Conservation (phyloP, 805 yeast species). For the Cyberlindnera mycetangii region DNA sequence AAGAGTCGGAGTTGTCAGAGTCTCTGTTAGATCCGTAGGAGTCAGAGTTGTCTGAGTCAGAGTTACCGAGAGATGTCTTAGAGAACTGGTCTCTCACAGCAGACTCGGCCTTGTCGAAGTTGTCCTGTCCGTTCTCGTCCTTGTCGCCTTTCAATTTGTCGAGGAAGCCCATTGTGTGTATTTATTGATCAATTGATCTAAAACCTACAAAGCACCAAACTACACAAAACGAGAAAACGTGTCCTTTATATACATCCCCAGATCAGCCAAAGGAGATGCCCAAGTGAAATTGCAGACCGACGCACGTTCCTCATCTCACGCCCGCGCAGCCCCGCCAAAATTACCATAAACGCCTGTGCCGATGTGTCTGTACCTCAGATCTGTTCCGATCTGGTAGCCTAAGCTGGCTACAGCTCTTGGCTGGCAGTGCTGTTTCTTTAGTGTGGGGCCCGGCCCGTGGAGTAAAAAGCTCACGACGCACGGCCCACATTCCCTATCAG, state of each 20-base stretch:
- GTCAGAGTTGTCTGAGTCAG: not conserved
- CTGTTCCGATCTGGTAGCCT: no score
- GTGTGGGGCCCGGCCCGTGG: no score
- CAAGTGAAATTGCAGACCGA: not conserved
- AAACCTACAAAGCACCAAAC: no score
- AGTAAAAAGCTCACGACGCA: no score
- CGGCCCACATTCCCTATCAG: no score
- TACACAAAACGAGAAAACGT: no score
- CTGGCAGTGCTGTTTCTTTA: no score
- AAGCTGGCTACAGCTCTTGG: no score
- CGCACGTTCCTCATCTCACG: not conserved
- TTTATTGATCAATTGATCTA: not conserved
- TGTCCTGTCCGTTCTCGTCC: constrained; percentile 9
- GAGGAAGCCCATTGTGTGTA: constrained; percentile 6
- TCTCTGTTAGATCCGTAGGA: constrained; percentile 1
- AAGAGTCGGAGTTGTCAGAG: constrained; percentile 3
- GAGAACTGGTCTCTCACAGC: constrained; percentile 8
- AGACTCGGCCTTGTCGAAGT: constrained; percentile 12
- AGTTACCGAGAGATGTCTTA: constrained; percentile 5
- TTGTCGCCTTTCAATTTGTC: constrained; percentile 10
- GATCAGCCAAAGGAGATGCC: not conserved
- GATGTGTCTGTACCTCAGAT: no score
- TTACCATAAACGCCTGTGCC: no score
- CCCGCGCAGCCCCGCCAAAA: not conserved
- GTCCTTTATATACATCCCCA: no score